phyloP scores from a whole-genome alignment of 1,139 yeast species.

The Diutina catenulata region DNA sequence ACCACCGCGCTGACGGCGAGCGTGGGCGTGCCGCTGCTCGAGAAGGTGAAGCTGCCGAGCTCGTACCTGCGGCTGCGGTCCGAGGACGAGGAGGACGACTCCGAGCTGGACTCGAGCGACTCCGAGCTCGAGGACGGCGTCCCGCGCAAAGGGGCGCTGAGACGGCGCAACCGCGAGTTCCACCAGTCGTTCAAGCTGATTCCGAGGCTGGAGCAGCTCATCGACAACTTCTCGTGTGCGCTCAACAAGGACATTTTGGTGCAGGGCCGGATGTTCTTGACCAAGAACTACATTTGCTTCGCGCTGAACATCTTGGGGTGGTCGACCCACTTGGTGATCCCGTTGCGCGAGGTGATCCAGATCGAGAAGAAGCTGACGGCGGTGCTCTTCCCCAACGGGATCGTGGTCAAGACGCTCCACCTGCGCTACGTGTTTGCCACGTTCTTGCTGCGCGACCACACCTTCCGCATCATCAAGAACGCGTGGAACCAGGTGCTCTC shows the following conservation, averaged over 20 bases:
- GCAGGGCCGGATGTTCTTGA: constrained; percentile 60
- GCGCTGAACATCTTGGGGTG: constrained; percentile 67
- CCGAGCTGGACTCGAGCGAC: constrained; percentile 6
- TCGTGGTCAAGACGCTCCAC: constrained; percentile 58
- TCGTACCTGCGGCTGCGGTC: too few species aligned
- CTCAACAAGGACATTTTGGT: constrained; percentile 56
- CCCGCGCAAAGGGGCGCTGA: constrained; percentile 2
- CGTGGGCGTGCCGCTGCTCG: background rate
- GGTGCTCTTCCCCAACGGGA: constrained; percentile 64
- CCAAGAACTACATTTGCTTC: constrained; percentile 50
- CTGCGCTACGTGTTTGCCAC: constrained; percentile 66
- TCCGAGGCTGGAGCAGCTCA: constrained; percentile 39
- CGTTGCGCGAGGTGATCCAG: constrained; percentile 58
- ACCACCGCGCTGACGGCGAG: background rate
- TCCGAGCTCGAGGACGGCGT: background rate
- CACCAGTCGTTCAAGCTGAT: constrained; percentile 49
- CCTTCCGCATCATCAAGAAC: constrained; percentile 47
- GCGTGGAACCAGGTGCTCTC: constrained; percentile 43
- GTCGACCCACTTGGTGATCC: constrained; percentile 56
- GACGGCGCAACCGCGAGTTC: constrained; percentile 37
- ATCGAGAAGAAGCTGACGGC: constrained; percentile 66
- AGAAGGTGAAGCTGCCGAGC: background rate
- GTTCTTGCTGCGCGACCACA: constrained; percentile 53
- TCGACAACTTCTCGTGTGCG: constrained; percentile 65
- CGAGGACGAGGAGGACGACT: constrained; percentile 7